Evolutionary conservation across 163 green algal genomes (phyloP).

Genomic region (Coccomyxa subellipsoidea): DNA sequence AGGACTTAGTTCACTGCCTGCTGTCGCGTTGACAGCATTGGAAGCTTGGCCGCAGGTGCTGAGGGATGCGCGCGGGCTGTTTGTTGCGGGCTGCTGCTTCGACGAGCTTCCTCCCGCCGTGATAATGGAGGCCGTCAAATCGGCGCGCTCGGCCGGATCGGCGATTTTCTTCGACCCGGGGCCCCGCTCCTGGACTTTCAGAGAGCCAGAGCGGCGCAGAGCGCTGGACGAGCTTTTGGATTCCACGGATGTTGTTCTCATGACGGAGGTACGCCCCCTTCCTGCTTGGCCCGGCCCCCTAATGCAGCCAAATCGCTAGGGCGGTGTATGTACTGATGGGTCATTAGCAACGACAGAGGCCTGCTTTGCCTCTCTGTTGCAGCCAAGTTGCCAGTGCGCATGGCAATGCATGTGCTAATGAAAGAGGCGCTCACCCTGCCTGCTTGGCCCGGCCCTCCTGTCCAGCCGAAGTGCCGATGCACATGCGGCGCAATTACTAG

Average conservation of each 20-base stretch:
- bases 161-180: conserved; percentile 93
- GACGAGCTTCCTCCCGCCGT: conserved; percentile 84
- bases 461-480: too few relatives aligned
- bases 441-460: too few relatives aligned
- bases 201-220: conserved; percentile 41
- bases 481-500: too few relatives aligned
- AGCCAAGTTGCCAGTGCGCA: too few relatives aligned
- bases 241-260: conserved; percentile 72
- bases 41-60: conserved; percentile 47
- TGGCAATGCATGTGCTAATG: too few relatives aligned
- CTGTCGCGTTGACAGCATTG: too few relatives aligned
- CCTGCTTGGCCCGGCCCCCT: too few relatives aligned
- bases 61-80: conserved; percentile 43
- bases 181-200: conserved; percentile 56
- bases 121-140: conserved; percentile 36
- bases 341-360: too few relatives aligned
- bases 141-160: conserved; percentile 55
- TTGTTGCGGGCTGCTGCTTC: conserved; percentile 82
- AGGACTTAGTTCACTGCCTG: too few relatives aligned
- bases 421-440: too few relatives aligned
- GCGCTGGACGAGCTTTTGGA: conserved; percentile 71
- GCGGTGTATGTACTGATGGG: neutral
- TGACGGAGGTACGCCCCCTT: conserved; percentile 70
- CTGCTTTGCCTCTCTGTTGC: too few relatives aligned
- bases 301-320: too few relatives aligned